phyloP scores from a whole-genome alignment of 306 rosid species.

The Senna siamea region DNA sequence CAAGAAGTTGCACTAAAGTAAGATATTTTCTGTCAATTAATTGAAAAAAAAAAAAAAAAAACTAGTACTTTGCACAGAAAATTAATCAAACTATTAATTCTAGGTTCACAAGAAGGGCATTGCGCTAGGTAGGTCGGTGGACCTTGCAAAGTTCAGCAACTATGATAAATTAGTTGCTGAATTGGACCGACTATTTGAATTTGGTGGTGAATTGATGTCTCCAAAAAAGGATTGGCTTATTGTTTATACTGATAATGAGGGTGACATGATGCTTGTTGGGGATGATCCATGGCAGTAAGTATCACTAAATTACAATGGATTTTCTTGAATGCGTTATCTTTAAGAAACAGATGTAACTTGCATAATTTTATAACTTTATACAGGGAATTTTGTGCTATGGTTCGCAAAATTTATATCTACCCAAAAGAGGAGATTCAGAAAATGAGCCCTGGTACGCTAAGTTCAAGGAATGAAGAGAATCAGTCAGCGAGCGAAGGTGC shows the following conservation, averaged over 20 bases:
- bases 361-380: slow-evolving; percentile 6
- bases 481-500: slow-evolving; percentile 50
- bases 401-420: slow-evolving; percentile 83
- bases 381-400: slow-evolving; percentile 93
- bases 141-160: slow-evolving; percentile 75
- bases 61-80: slow-evolving; percentile 11
- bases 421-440: slow-evolving; percentile 90
- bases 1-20: slow-evolving; percentile 94
- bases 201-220: slow-evolving; percentile 71
- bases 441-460: slow-evolving; percentile 76
- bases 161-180: slow-evolving; percentile 73
- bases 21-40: not conserved
- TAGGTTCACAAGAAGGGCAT: slow-evolving; percentile 97
- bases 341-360: not conserved
- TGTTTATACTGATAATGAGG: slow-evolving; percentile 85
- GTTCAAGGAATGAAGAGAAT: slow-evolving; percentile 59
- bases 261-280: slow-evolving; percentile 97
- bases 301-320: not conserved
- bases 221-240: slow-evolving; percentile 73
- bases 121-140: slow-evolving; percentile 92
- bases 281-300: slow-evolving; percentile 98
- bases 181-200: slow-evolving; percentile 76
- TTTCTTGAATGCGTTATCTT: not conserved
- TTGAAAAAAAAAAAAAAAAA: not conserved
- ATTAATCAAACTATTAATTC: slow-evolving; percentile 34